Conservation (phyloP, 129 eudicot genomes). For the Centella asiatica region DNA sequence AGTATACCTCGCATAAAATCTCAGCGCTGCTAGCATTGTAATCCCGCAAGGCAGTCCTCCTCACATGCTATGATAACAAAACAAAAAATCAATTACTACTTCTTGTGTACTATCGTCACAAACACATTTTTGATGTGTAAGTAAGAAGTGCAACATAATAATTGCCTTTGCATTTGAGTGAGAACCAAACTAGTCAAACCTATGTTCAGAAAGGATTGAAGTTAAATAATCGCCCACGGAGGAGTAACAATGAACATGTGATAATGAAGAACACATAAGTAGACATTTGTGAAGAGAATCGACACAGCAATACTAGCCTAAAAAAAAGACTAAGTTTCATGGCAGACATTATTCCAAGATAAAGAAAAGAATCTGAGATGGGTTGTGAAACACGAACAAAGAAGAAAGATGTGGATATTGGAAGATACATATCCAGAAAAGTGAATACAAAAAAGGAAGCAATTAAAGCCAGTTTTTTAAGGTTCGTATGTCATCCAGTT, state of each 20-base stretch:
- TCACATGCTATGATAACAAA: conserved; percentile 49
- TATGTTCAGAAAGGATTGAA: background rate
- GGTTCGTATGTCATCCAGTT: too few relatives aligned
- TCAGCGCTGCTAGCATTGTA: conserved; percentile 82
- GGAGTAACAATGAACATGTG: too few relatives aligned
- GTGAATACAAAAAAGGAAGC: too few relatives aligned
- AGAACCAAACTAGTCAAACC: background rate
- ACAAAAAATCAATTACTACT: background rate
- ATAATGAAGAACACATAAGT: too few relatives aligned
- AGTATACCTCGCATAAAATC: conserved; percentile 79
- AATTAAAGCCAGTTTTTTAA: too few relatives aligned
- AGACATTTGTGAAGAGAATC: too few relatives aligned
- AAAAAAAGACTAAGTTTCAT: background rate
- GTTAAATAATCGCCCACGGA: too few relatives aligned
- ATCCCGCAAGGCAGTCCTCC: conserved; percentile 71
- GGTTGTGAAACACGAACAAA: too few relatives aligned
- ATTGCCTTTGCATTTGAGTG: background rate
- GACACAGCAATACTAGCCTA: background rate
- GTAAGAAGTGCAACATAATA: background rate
- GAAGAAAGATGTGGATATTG: too few relatives aligned
- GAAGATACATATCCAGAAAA: too few relatives aligned
- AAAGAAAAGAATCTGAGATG: too few relatives aligned
- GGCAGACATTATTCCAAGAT: too few relatives aligned
- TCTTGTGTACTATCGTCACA: background rate
- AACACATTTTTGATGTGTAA: background rate